Evolutionary conservation across 805 yeast species (phyloP), one percentile per base, ranked within the genome.

Genomic region (Ogataea pilisensis): DNA sequence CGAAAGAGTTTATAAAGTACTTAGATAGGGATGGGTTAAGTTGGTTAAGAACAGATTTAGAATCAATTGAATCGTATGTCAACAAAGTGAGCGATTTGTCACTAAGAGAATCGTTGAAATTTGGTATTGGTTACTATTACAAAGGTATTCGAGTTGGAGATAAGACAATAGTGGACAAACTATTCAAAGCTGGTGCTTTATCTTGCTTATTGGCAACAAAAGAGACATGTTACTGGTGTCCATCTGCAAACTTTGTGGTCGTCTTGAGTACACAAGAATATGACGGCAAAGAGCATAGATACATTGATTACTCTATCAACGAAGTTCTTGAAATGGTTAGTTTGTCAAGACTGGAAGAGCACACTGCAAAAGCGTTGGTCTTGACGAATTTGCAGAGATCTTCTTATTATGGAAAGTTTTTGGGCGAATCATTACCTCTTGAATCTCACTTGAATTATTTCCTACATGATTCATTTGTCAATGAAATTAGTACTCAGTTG

Each of bases 381-480:
- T 68, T 80, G 43, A 82, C 96, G 0, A 73, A 72, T 35, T 47
- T 72, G 0, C 54, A 78, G 2, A 78, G 73, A 50, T 64, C 75
- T 20, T 74, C 70, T 1, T 90, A 84, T 55, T 88, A 85, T 59
- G 75, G 72, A 39, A 79, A 80, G 53, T 86, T 90, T 56, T 55
- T 93, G 38, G 70, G 66, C 13, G 87, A 84, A 45, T 76, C 95
- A 0, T 58, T 88, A 11, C 97, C 98, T 0, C 67, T 88, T 21
- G 99, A 95, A 60, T 87, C 96, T 62, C 76, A 72, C 50, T 55
- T 89, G 48, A 74, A 73, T 41, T 61, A 67, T 14, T 63, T 65
- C 40, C 49, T 89, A 12, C 81, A 76, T 44, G 97, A 93, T 57
- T 70, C 76, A 0, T 72, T 91, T 27, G 60, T 85, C 31, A 75